phyloP scores from a whole-genome alignment of 371 early-diverging fungal genomes.

The Cladochytrium tenue region DNA sequence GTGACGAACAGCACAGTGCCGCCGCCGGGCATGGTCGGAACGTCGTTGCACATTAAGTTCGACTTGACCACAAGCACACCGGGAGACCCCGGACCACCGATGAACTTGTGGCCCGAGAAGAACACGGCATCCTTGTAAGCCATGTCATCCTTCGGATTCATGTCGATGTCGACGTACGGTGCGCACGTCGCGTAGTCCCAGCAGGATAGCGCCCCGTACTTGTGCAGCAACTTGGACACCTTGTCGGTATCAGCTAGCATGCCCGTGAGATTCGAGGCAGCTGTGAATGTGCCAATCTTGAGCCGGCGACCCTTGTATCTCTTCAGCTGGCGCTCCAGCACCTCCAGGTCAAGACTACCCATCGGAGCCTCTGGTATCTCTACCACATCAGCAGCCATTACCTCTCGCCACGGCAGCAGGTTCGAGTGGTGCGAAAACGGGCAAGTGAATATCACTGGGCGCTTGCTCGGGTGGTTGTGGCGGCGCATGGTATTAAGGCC shows the following conservation, averaged over 20 bases:
- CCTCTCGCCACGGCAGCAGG: constrained; percentile 17
- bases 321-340: not conserved
- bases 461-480: not conserved
- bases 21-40: constrained; percentile 15
- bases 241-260: constrained; percentile 2
- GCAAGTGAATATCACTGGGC: constrained; percentile 7
- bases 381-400: constrained; percentile 4
- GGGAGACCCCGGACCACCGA: constrained; percentile 20
- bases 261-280: constrained; percentile 21
- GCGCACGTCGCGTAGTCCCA: constrained; percentile 21
- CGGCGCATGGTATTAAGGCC: not conserved
- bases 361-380: not conserved
- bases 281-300: constrained; percentile 19
- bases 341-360: not conserved
- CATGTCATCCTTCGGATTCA: not conserved
- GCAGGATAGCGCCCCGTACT: constrained; percentile 3
- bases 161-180: constrained; percentile 9
- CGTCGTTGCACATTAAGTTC: not conserved
- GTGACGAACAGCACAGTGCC: constrained; percentile 14
- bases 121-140: constrained; percentile 11
- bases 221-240: constrained; percentile 11
- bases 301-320: not conserved
- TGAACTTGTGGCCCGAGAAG: constrained; percentile 18
- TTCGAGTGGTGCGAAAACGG: constrained; percentile 18
- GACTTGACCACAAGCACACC: constrained; percentile 8